These are phyloP conservation scores for Ramularia collo-cygni DNA, from an alignment of 2,329 filamentous ascomycete species.

Conservation along the genomic window DNA sequence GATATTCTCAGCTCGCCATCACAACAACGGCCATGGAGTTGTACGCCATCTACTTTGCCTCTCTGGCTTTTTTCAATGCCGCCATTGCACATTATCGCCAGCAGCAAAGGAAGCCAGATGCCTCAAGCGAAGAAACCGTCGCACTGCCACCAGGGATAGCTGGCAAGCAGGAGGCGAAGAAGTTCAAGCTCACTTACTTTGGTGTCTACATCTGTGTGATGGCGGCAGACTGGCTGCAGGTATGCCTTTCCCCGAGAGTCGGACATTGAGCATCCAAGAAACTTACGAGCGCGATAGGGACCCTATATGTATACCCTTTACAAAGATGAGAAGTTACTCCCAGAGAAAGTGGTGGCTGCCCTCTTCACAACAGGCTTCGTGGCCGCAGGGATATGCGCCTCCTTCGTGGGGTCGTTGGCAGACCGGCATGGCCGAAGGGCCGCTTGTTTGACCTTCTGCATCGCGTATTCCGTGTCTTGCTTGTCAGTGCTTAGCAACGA, in stretches of 20 bases:
- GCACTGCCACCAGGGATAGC: conserved; percentile 7
- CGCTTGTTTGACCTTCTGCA: conserved; percentile 51
- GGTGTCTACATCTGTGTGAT: conserved; percentile 40
- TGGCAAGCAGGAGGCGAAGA: conserved; percentile 26
- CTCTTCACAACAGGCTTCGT: conserved; percentile 46
- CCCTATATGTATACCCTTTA: conserved; percentile 49
- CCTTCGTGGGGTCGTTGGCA: conserved; percentile 43
- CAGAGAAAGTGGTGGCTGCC: conserved; percentile 40
- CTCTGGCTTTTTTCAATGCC: conserved; percentile 17
- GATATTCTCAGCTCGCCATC: no score
- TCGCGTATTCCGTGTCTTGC: conserved; percentile 48
- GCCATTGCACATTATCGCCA: conserved; percentile 14
- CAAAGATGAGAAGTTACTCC: conserved; percentile 44
- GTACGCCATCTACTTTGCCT: conserved; percentile 20
- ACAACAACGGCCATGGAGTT: no score
- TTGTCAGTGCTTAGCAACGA: conserved; percentile 44
- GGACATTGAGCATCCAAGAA: neutral
- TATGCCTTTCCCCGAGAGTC: conserved; percentile 11
- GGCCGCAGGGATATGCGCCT: conserved; percentile 43
- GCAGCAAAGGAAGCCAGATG: conserved; percentile 1
- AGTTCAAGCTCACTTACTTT: conserved; percentile 39
- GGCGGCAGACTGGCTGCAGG: conserved; percentile 44
- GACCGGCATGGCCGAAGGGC: conserved; percentile 46
- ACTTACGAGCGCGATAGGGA: conserved; percentile 25
- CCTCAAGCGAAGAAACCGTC: conserved; percentile 8